These are phyloP conservation scores for Pythium dissotocum DNA, from an alignment of 352 stramenopile genomes.

Conservation along the genomic window DNA sequence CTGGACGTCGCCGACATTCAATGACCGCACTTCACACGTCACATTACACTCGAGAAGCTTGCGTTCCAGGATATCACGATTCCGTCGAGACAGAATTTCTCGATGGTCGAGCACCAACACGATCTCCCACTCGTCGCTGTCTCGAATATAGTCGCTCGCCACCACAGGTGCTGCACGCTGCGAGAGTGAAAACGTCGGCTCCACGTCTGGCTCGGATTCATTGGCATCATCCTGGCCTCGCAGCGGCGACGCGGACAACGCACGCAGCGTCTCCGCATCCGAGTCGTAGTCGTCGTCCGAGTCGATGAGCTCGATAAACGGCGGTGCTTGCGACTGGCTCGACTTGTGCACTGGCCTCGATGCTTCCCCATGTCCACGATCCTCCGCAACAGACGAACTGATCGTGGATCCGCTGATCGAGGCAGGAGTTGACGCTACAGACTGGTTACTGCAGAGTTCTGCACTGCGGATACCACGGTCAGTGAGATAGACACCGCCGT, in stretches of 20 bases:
- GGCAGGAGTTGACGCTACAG: neutral
- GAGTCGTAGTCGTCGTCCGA: constrained; percentile 33
- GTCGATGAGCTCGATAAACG: constrained; percentile 45
- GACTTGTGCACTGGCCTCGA: neutral
- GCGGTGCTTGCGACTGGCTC: neutral
- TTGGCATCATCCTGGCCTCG: neutral
- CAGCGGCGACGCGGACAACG: constrained; percentile 14
- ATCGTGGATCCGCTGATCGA: neutral
- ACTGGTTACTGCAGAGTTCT: constrained; percentile 31
- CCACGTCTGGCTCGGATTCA: constrained; percentile 11
- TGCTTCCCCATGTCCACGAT: neutral
- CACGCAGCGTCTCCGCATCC: constrained; percentile 23
- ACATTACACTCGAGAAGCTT: constrained; percentile 79
- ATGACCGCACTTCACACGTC: constrained; percentile 75
- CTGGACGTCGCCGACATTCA: constrained; percentile 80
- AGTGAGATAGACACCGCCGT: constrained; percentile 56
- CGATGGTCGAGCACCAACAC: constrained; percentile 84
- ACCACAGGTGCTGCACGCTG: neutral
- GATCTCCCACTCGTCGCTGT: constrained; percentile 68
- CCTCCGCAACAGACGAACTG: neutral
- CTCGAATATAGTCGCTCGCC: constrained; percentile 26
- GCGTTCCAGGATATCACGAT: constrained; percentile 71
- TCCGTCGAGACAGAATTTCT: constrained; percentile 72
- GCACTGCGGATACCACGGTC: constrained; percentile 52
- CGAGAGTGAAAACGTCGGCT: neutral